Base-by-base conservation (phyloP, 2,329 filamentous ascomycete genomes). In the Pseudogymnoascus sp. region DNA sequence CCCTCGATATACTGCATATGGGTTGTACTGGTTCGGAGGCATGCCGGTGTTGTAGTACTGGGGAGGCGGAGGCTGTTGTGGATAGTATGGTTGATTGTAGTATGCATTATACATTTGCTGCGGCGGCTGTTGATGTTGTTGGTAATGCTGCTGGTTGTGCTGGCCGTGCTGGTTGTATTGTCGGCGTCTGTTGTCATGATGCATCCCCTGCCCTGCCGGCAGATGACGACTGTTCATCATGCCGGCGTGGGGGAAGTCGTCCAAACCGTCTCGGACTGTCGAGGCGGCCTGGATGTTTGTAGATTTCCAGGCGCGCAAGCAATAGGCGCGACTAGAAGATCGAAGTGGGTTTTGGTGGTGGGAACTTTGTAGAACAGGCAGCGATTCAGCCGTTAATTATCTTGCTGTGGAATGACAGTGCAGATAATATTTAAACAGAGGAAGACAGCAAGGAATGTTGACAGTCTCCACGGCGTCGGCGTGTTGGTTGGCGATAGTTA, bases 221-320 rank as follows among this genome's bases (percentile, higher is more conserved):
- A 89, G 85, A 88, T 88, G 86, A 83, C 81, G 83, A 78, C 81
- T 81, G 80, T 86, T 89, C 88, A 91, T 91, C 87, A 83, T 90
- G 84, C 84, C 86, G 85, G 84, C 83, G 78, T 84, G 82, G 83
- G 83, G 75, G 70, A 72, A 66, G 66, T 62, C 61, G 62, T 67
- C 66, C 66, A 67, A 68, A 64, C 65, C 59, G 66, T 64, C 69
- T 62, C 70, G 68, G 56, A 64, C 67, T 70, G 66, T 64, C 61
- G 62, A 37, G 61, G 66, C 63, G 68, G 63, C 56, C 64, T 66
- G 67, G 63, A 53, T 53, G 44, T 28, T 53, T 53, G 23, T 53
- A 14, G 23, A 53, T 53, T 53, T 53, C 44, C 44, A 50, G 44
- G 23, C 44, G 44, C 44, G 44, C 44, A 6, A 53, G 7, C 44